A percentile compares a stretch with the other conserved stretches of the same genome.
These are phyloP conservation scores for Trametes punicea DNA, from an alignment of 768 basidiomycete species.

Conservation along the genomic window DNA sequence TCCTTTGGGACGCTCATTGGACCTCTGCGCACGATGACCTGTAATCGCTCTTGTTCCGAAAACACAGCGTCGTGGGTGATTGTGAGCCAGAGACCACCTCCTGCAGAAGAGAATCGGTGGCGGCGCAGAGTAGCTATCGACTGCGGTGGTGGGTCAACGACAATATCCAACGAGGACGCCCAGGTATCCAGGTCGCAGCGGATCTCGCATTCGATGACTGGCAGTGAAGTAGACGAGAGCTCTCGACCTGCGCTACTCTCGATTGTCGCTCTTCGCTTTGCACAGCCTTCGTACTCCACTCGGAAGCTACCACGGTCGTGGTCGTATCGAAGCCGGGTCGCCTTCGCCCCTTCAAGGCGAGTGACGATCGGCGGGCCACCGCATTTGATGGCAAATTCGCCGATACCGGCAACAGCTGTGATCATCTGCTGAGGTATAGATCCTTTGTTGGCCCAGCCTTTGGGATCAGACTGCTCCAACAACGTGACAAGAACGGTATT, in stretches of 20 bases:
- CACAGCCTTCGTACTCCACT: conserved; percentile 77
- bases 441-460: conserved; percentile 94
- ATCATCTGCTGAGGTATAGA: conserved; percentile 96
- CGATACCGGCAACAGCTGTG: conserved; percentile 81
- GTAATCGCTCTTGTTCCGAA: conserved; percentile 71
- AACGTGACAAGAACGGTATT: conserved; percentile 92
- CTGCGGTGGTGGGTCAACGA: conserved; percentile 90
- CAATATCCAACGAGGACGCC: conserved; percentile 79
- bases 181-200: conserved; percentile 91
- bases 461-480: conserved; percentile 94
- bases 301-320: conserved; percentile 80
- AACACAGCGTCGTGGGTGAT: conserved; percentile 82
- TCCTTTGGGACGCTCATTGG: conserved; percentile 60
- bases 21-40: conserved; percentile 71
- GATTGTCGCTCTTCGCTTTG: conserved; percentile 38
- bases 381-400: conserved; percentile 93
- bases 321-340: conserved; percentile 75
- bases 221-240: conserved; percentile 30
- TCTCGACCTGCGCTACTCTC: conserved; percentile 13
- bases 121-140: conserved; percentile 78
- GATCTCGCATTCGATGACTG: conserved; percentile 82
- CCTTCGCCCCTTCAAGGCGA: conserved; percentile 73
- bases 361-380: conserved; percentile 94
- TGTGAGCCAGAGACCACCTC: conserved; percentile 93
- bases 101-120: conserved; percentile 80